Percentiles rank a stretch among this genome's conserved stretches.
Conservation (phyloP, 257 asterid genomes). For the Echites panduratus region DNA sequence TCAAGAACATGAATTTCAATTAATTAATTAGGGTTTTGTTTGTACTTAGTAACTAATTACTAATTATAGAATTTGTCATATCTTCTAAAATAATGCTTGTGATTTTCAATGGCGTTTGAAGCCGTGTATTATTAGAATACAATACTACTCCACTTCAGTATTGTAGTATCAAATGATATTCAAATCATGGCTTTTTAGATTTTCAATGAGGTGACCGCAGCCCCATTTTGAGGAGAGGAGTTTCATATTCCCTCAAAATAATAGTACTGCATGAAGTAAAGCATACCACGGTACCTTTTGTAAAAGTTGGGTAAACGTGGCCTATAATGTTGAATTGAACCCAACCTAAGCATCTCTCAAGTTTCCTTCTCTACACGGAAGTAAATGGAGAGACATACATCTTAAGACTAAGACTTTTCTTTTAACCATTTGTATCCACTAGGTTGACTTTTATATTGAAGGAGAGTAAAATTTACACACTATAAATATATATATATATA, state of each 20-base stretch:
- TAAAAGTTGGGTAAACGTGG: background rate
- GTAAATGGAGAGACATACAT: no score
- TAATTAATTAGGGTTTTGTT: background rate
- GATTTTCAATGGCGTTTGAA: slow-evolving; percentile 13
- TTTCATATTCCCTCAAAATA: background rate
- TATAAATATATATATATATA: no score
- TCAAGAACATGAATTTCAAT: background rate
- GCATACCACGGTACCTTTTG: background rate
- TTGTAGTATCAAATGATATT: slow-evolving; percentile 8
- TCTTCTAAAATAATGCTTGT: background rate
- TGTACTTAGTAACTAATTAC: background rate
- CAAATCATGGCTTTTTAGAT: slow-evolving; percentile 16
- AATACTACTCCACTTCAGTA: no score
- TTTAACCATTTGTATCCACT: no score
- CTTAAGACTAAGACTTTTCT: no score
- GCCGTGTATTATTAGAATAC: background rate
- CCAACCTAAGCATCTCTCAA: no score
- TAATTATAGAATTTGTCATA: background rate
- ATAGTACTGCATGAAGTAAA: background rate
- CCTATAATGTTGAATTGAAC: no score
- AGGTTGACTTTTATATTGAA: no score
- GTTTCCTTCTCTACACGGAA: no score
- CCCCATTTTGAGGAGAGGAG: slow-evolving; percentile 1
- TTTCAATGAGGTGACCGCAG: slow-evolving; percentile 12
- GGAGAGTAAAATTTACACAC: no score